Evolutionary conservation across 768 basidiomycete genomes (phyloP), one percentile per base, ranked within the genome.

Genomic region (Mrakia frigida): DNA sequence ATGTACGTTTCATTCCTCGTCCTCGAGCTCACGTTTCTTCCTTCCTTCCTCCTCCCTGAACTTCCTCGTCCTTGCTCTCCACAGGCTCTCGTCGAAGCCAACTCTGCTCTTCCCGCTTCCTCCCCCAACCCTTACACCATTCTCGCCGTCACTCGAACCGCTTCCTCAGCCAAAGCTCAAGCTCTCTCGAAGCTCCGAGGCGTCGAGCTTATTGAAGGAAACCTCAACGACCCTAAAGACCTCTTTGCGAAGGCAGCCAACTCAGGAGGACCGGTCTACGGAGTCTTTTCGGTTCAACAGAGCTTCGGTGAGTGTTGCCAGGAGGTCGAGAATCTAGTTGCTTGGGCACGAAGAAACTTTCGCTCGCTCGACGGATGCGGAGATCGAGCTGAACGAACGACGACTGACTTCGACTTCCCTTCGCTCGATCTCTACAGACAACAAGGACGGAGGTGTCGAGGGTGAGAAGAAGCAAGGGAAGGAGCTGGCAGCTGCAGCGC

Each of bases 391-490:
- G 56, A 25, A 28, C n/a, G 28, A 56, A 28, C 10, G 56, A 56
- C 25, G 56, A 25, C 28, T 56, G 56, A 56, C 56, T 25, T 56
- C 9, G n/a, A n/a, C 56, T n/a, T 28, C 25, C 23, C 56, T 56
- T 28, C 28, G 1, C 18, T 28, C 56, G 0, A 7, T 18, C 23
- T 14, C 23, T 5, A 0, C n/a, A 56, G 56, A 63, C 35, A 63
- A 63, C 61, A 37, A 33, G 31, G 31, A 33, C 35, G 61, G 61
- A 21, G 61, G 61, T 21, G 23, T 63, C 31, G 61, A 63, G 7
- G 61, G 61, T 9, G 61, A 63, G 61, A 37, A 28, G n/a, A 63
- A 63, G 33, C 61, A 63, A 33, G 61, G 61, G 61, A 63, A 63
- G 33, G 61, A 21, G 18, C 33, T 63, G n/a, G 61, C 61, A 7